Conservation (phyloP, 257 asterid genomes). For the Leptodermis oblonga region DNA sequence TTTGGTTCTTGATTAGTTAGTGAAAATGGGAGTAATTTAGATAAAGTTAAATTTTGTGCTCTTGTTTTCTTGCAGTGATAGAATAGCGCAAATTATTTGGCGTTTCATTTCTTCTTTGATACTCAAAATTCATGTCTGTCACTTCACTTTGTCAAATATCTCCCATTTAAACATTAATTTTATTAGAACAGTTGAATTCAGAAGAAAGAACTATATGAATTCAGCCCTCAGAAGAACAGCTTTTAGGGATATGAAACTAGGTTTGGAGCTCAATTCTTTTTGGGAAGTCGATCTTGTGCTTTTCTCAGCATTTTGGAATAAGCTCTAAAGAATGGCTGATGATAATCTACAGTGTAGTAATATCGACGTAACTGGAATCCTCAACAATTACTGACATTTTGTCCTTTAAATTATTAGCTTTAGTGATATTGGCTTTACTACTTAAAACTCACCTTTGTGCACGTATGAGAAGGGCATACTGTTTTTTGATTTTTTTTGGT, state of each 20-base stretch:
- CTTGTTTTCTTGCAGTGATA: not conserved
- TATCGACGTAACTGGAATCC: too few relatives aligned
- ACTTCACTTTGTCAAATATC: not conserved
- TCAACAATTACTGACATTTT: not conserved
- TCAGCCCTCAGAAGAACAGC: not conserved
- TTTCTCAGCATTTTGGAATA: not conserved
- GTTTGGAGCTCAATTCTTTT: not conserved
- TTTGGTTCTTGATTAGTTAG: not conserved
- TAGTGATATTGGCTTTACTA: not conserved
- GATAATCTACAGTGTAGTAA: constrained; percentile 1
- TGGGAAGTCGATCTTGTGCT: not conserved
- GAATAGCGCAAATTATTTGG: not conserved
- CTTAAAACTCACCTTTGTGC: not conserved
- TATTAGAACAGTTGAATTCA: not conserved
- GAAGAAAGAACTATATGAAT: not conserved
- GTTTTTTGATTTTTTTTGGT: too few relatives aligned
- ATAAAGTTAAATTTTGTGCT: not conserved
- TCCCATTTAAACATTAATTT: too few relatives aligned
- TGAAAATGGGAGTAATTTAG: not conserved
- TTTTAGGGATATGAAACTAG: not conserved
- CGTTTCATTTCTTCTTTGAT: not conserved
- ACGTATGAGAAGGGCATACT: not conserved
- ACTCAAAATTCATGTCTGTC: not conserved
- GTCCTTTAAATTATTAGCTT: not conserved
- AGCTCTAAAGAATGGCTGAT: not conserved